phyloP scores from a whole-genome alignment of 768 basidiomycete genomes.

The Tephrocybe sp. region DNA sequence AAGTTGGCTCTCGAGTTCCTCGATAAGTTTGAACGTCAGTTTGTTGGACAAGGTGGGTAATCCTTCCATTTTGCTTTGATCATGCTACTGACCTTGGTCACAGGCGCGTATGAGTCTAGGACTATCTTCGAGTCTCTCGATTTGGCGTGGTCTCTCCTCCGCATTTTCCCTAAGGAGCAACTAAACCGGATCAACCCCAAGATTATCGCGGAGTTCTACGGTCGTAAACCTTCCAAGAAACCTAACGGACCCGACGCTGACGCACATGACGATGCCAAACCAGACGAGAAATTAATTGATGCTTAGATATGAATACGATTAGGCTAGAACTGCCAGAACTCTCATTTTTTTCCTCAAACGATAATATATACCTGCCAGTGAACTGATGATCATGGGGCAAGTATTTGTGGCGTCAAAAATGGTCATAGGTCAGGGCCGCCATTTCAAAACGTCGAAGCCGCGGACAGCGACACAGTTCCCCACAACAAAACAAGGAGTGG shows the following conservation, averaged over 20 bases:
- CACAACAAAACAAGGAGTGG: no score
- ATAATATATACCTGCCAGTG: slow-evolving; percentile 8
- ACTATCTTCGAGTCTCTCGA: slow-evolving; percentile 97
- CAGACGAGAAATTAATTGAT: slow-evolving; percentile 62
- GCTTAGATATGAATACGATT: slow-evolving; percentile 36
- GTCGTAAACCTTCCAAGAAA: slow-evolving; percentile 74
- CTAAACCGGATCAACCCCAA: slow-evolving; percentile 97
- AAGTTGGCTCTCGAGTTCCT: slow-evolving; percentile 96
- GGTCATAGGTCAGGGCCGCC: neutral
- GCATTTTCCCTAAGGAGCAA: slow-evolving; percentile 98
- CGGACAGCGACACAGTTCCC: slow-evolving; percentile 1
- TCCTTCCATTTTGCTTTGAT: slow-evolving; percentile 4
- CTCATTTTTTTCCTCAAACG: slow-evolving; percentile 12
- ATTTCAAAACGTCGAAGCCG: neutral
- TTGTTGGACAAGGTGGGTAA: slow-evolving; percentile 87
- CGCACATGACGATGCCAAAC: slow-evolving; percentile 35
- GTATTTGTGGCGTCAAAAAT: slow-evolving; percentile 8
- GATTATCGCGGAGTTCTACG: slow-evolving; percentile 93
- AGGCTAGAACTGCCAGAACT: slow-evolving; percentile 10
- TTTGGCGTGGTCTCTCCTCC: slow-evolving; percentile 92
- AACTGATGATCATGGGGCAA: slow-evolving; percentile 2
- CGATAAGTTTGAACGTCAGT: slow-evolving; percentile 95
- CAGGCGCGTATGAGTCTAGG: slow-evolving; percentile 91
- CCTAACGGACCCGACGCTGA: slow-evolving; percentile 47
- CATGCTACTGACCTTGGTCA: slow-evolving; percentile 13